A percentile compares a stretch with the other conserved stretches of the same genome.
Conservation (phyloP, 225 moss, liverwort and hornwort species). For the Polytrichum formosum region DNA sequence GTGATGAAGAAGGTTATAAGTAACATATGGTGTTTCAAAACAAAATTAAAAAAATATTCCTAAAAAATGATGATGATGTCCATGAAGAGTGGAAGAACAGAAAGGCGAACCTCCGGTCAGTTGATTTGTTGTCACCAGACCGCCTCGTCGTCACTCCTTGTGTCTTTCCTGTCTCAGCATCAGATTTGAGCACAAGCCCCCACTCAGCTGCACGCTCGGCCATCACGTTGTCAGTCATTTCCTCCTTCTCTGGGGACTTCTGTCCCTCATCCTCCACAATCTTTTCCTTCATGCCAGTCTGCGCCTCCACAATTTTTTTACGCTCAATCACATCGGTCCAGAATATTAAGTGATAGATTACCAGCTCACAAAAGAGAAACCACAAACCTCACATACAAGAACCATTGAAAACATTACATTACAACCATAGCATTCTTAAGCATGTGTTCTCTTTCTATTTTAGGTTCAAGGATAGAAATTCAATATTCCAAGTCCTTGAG, state of each 20-base stretch:
- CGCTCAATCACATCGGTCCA: too few species aligned
- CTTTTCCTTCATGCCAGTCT: slow-evolving; percentile 22
- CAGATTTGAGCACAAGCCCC: slow-evolving; percentile 69
- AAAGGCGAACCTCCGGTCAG: too few species aligned
- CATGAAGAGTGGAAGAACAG: too few species aligned
- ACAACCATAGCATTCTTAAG: background rate
- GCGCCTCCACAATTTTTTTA: background rate
- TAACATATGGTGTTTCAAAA: too few species aligned
- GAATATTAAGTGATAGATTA: too few species aligned
- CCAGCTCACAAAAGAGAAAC: background rate
- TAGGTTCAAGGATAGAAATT: background rate
- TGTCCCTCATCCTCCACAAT: slow-evolving; percentile 16
- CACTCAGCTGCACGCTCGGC: slow-evolving; percentile 74
- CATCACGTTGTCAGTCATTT: slow-evolving; percentile 41
- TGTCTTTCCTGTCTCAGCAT: slow-evolving; percentile 33
- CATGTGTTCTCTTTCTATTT: background rate
- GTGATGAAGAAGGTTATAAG: too few species aligned
- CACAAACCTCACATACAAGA: too few species aligned
- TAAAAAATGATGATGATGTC: too few species aligned
- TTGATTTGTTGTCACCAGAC: slow-evolving; percentile 24
- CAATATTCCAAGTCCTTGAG: background rate
- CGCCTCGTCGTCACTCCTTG: slow-evolving; percentile 39
- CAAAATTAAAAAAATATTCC: too few species aligned
- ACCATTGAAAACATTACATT: too few species aligned
- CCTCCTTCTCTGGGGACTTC: slow-evolving; percentile 27